Conservation (phyloP, 1,139 yeast species). For the Oligophagozyma castellii region DNA sequence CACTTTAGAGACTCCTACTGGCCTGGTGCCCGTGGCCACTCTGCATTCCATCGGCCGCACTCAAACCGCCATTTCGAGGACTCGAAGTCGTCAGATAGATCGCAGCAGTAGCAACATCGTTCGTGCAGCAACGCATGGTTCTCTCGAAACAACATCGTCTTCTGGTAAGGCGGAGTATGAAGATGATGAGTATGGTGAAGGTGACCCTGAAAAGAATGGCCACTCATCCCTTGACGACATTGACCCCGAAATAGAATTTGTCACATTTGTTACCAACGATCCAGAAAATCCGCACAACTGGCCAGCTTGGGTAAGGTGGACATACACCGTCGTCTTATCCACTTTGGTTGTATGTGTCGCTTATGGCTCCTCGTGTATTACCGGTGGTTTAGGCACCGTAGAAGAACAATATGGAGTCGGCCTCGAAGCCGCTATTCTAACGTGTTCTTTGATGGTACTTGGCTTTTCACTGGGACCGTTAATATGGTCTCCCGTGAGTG, state of each 20-base stretch:
- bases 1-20: constrained; percentile 74
- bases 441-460: constrained; percentile 76
- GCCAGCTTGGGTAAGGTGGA: constrained; percentile 46
- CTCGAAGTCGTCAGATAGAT: constrained; percentile 22
- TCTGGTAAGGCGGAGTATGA: constrained; percentile 11
- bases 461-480: constrained; percentile 85
- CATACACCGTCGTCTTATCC: constrained; percentile 53
- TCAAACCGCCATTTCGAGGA: constrained; percentile 27
- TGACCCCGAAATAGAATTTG: constrained; percentile 65
- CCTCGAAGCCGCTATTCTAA: constrained; percentile 60
- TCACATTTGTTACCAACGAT: constrained; percentile 61
- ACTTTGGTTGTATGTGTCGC: constrained; percentile 73
- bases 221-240: constrained; percentile 22
- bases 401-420: constrained; percentile 53
- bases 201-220: too few species aligned
- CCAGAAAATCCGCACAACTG: constrained; percentile 86
- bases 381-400: constrained; percentile 67
- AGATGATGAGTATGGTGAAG: constrained; percentile 19
- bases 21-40: constrained; percentile 68
- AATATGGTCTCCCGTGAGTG: constrained; percentile 82
- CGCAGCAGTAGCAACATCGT: constrained; percentile 3
- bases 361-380: constrained; percentile 76
- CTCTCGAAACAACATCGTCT: constrained; percentile 5
- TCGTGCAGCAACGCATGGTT: constrained; percentile 1
- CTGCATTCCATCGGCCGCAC: constrained; percentile 54